A percentile compares a stretch with the other conserved stretches of the same genome.
These are phyloP conservation scores for Solanum chmielewskii DNA, from an alignment of 257 asterid genomes.

Conservation along the genomic window DNA sequence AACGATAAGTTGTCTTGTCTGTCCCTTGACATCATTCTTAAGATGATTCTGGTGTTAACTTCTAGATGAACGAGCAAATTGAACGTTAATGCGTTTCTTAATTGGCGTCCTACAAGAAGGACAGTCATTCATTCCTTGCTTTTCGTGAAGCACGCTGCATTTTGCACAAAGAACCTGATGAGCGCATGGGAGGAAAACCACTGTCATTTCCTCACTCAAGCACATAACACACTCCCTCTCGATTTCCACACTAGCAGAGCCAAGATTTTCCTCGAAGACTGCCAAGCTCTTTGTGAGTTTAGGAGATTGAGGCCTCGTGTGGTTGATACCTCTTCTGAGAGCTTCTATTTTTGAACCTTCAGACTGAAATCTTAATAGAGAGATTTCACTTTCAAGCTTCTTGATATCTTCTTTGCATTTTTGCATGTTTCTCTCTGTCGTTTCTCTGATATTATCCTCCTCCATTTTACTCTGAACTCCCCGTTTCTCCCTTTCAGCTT, in stretches of 20 bases:
- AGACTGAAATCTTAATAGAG: constrained; percentile 33
- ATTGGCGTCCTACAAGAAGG: constrained; percentile 72
- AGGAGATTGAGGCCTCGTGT: constrained; percentile 10
- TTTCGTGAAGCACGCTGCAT: constrained; percentile 32
- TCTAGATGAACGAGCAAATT: constrained; percentile 7
- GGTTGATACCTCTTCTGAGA: constrained; percentile 18
- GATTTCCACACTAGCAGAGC: constrained; percentile 12
- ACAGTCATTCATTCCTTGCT: constrained; percentile 52
- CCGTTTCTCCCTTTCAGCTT: constrained; percentile 23
- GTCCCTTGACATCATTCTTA: neutral
- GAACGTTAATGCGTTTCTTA: constrained; percentile 30
- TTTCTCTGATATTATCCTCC: constrained; percentile 31
- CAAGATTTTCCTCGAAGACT: constrained; percentile 31
- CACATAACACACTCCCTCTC: constrained; percentile 69
- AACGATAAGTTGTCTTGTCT: neutral
- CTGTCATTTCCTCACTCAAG: constrained; percentile 51
- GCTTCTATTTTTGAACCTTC: constrained; percentile 44
- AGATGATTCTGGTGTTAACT: neutral
- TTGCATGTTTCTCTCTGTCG: constrained; percentile 21
- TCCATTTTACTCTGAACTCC: constrained; percentile 22
- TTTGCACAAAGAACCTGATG: constrained; percentile 47
- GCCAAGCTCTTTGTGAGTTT: constrained; percentile 26
- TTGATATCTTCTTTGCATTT: constrained; percentile 23
- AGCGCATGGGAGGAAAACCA: constrained; percentile 55
- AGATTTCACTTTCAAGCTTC: constrained; percentile 32